Base-by-base conservation (phyloP, 306 rosid genomes). In the Canavalia ensiformis region DNA sequence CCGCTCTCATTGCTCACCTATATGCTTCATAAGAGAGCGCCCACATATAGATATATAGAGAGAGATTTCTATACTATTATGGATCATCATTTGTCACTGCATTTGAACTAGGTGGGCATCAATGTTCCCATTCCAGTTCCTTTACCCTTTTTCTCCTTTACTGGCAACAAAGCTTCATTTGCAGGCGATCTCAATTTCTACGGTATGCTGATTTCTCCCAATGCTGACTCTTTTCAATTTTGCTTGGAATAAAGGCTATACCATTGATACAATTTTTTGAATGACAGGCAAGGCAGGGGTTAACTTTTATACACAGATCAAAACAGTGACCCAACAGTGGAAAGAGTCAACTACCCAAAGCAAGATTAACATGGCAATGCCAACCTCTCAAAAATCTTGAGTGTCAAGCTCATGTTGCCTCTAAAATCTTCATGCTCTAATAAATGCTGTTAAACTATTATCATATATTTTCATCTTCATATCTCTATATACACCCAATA, bases 41-140 rank as follows among this genome's bases (percentile, higher is more conserved):
- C 25, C 25, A 18, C 25, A 18, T 18, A 18, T 18, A 18, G 25
- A 18, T 18, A 18, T 18, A 18, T 18, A 18, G 25, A 18, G 25
- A 18, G 25, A 18, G 8, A 12, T 9, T 30, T 66, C 33, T 58
- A 18, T 18, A 18, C 25, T 18, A 18, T 18, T 18, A 18, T 18
- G 25, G 25, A 63, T 62, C 52, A 80, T 80, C 56, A 68, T 67
- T 64, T 80, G 74, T 58, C 42, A 34, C 65, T 74, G 79, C 67
- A 18, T 72, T 78, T 83, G 77, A 57, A 80, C 51, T 87, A 93
- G 99, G 97, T 93, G 6, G 97, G 99, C 76, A 91, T 93, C 88
- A 95, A 95, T 8, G 97, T 95, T 71, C 97, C 97, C 1, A 95
- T 93, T 81, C 99, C 97, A 25, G 97, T 95, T 88, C 97, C 99